Evolutionary conservation across 2,329 filamentous ascomycete genomes (phyloP).

Genomic region (Colletotrichum chlorophyti): DNA sequence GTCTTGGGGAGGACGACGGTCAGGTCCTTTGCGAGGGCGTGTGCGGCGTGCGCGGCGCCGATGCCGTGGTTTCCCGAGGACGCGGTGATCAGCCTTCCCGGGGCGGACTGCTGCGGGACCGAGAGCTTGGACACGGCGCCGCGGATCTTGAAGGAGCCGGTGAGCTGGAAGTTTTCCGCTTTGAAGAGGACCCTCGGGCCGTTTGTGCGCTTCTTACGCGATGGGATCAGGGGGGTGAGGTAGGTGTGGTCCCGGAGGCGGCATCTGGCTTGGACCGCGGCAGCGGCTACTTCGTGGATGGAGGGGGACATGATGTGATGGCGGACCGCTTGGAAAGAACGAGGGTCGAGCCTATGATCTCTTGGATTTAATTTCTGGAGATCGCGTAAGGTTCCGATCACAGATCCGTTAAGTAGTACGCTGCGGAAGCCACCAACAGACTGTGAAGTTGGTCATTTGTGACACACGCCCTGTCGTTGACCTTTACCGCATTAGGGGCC

Average conservation of each 20-base stretch:
- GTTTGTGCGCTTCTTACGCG: neutral
- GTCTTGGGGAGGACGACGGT: slow-evolving; percentile 32
- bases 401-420: no score
- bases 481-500: no score
- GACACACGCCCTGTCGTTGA: no score
- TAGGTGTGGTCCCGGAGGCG: slow-evolving; percentile 33
- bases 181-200: slow-evolving; percentile 32
- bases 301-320: slow-evolving; percentile 2
- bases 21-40: slow-evolving; percentile 16
- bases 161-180: slow-evolving; percentile 35
- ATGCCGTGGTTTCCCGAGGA: slow-evolving; percentile 34
- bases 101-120: neutral
- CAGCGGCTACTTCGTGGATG: slow-evolving; percentile 19
- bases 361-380: no score
- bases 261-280: slow-evolving; percentile 24
- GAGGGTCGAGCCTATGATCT: no score
- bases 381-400: no score
- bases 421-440: no score
- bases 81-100: slow-evolving; percentile 30
- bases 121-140: slow-evolving; percentile 36
- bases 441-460: no score
- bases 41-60: slow-evolving; percentile 29
- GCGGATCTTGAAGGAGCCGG: slow-evolving; percentile 35
- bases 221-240: slow-evolving; percentile 31
- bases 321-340: neutral